phyloP scores from a whole-genome alignment of 2,329 filamentous ascomycete genomes.

The Gaeumannomyces sp. region DNA sequence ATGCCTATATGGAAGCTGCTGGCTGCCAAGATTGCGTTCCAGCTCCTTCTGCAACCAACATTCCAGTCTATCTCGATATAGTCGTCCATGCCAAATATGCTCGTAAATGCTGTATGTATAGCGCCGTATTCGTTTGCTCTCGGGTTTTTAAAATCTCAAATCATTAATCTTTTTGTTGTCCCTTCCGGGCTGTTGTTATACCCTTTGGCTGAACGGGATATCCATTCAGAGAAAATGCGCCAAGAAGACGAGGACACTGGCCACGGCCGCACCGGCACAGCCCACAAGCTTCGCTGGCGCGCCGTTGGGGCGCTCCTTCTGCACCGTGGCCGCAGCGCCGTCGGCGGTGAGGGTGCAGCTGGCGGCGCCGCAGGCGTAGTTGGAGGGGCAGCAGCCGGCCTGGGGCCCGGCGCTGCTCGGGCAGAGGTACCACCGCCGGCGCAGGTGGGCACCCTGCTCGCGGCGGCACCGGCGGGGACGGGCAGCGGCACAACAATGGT shows the following conservation, averaged over 20 bases:
- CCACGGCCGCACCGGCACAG: not conserved
- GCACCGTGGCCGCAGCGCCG: slow-evolving; percentile 49
- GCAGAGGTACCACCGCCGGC: slow-evolving; percentile 77
- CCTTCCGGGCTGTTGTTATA: not conserved
- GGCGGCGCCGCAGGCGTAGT: slow-evolving; percentile 65
- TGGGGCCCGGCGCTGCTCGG: slow-evolving; percentile 48
- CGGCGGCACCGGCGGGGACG: slow-evolving; percentile 31
- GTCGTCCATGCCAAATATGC: not conserved
- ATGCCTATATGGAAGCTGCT: not conserved
- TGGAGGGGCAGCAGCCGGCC: slow-evolving; percentile 78
- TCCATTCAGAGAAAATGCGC: not conserved
- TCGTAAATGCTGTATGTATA: not conserved
- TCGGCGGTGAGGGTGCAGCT: slow-evolving; percentile 59
- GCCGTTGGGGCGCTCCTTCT: slow-evolving; percentile 41
- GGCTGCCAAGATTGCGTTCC: not conserved
- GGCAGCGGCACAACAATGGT: slow-evolving; percentile 63
- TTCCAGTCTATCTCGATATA: not conserved
- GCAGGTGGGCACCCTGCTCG: slow-evolving; percentile 44
- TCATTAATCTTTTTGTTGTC: not conserved
- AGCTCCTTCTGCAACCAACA: not conserved
- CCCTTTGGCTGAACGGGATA: too few species aligned
- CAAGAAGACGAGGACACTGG: not conserved
- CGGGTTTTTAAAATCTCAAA: not conserved
- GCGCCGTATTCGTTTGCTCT: not conserved
- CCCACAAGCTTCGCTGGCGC: not conserved